These are phyloP conservation scores for Vitis vinifera DNA, from an alignment of 164 flowering plant genomes.

Conservation along the genomic window ASM3070453v1 NC_081823.1:822501-823000, in stretches of 20 bases:
- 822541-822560: not conserved
- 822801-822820: constrained; percentile 48
- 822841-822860: not conserved
- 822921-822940: constrained; percentile 7
- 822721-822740: not conserved
- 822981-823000: constrained; percentile 53
- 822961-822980: constrained; percentile 63
- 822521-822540: not conserved
- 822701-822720: too few relatives aligned
- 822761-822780: constrained; percentile 75
- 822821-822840: constrained; percentile 54
- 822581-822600: constrained; percentile 66
- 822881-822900: not conserved
- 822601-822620: constrained; percentile 81
- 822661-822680: not conserved
- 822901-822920: too few relatives aligned
- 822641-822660: constrained; percentile 55
- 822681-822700: not conserved
- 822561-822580: constrained; percentile 46
- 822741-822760: constrained; percentile 31
- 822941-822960: constrained; percentile 58
- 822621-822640: constrained; percentile 71
- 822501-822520: constrained; percentile 47
- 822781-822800: constrained; percentile 87
- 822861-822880: not conserved